Evolutionary conservation across 2,329 filamentous ascomycete genomes (phyloP), one percentile per base, ranked within the genome.

Genomic region (Neonectria neomacrospora): DNA sequence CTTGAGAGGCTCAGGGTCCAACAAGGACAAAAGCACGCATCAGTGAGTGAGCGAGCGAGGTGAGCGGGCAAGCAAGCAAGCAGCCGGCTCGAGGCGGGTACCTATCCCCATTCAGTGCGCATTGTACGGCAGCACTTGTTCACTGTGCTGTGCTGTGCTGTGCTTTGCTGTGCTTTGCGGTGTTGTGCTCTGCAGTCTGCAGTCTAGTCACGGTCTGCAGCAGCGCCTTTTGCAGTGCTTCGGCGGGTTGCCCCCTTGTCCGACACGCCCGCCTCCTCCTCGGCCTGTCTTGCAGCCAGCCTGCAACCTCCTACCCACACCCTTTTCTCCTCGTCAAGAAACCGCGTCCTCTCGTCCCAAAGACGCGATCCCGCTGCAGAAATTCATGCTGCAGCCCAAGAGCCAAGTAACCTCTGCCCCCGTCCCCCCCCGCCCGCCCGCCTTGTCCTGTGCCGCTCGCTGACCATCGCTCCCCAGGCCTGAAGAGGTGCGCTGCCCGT

Each of bases 401-500:
- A 72, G 67, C 67, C 64, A 71, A 72, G 76, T 78, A 69, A 65
- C 57, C 10, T 10, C 47, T 50, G 28, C 18, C 26, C n/a, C n/a
- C 7, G 58, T 62, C 54, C 53, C 22, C 47, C 42, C 50, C 37
- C 3, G n/a, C 44, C 5, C 9, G 26, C 41, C 23, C 20, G 53
- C 32, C 54, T 42, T 48, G 20, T 41, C 39, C 50, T 22, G 44
- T 48, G 42, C 53, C 50, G 39, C 37, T 58, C 54, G 59, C 65
- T 72, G 64, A 72, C 63, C 64, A 50, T 56, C 47, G 56, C 57
- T 51, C 32, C 54, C 30, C 32, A 63, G 74, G 67, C 67, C 70
- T 74, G 68, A 71, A 75, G 66, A 76, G 76, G 71, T 76, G 75
- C 73, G 70, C 66, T 72, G 65, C 66, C 67, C 63, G 68, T 73